A percentile compares a stretch with the other conserved stretches of the same genome.
Evolutionary conservation across 768 basidiomycete genomes (phyloP).

Genomic region (Rhodosporidiobolus sp.): DNA sequence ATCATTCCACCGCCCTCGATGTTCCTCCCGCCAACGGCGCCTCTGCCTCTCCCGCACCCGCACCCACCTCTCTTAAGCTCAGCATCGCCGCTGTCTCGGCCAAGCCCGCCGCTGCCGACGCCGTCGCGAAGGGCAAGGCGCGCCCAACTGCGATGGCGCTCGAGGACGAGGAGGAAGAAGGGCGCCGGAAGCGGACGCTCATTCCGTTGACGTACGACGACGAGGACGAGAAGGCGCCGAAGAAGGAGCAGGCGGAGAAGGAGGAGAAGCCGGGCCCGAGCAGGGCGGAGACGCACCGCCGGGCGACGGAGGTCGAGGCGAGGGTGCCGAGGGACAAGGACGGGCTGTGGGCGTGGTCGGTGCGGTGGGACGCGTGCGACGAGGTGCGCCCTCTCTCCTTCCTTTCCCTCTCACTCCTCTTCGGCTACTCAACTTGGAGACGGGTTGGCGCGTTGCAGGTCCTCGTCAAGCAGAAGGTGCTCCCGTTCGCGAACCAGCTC

Average conservation of each 20-base stretch:
- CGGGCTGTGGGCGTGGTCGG: conserved; percentile 38
- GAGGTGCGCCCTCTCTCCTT: conserved; percentile 32
- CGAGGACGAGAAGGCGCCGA: conserved; percentile 39
- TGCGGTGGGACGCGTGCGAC: conserved; percentile 39
- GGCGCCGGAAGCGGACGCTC: conserved; percentile 40
- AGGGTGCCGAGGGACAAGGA: conserved; percentile 39
- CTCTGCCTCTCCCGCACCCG: background rate
- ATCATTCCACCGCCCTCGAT: too few relatives aligned
- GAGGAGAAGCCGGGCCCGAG: conserved; percentile 26
- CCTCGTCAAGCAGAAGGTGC: conserved; percentile 38
- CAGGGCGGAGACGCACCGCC: conserved; percentile 28
- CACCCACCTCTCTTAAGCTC: conserved; percentile 38
- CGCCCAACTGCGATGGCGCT: conserved; percentile 24
- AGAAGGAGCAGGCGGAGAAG: conserved; percentile 11
- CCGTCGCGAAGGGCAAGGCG: conserved; percentile 14
- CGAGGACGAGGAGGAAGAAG: conserved; percentile 43
- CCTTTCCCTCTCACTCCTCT: background rate
- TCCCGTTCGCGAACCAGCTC: conserved; percentile 38
- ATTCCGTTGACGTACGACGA: conserved; percentile 45
- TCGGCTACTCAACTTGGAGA: background rate
- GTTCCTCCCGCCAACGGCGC: background rate
- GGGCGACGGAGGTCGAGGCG: conserved; percentile 36
- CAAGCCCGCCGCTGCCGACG: conserved; percentile 6
- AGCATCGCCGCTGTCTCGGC: conserved; percentile 21
- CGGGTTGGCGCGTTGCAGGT: too few relatives aligned